Evolutionary conservation across 352 stramenopile species (phyloP), one percentile per base, ranked within the genome.

Genomic region (Aphanomyces cochlioides): DNA sequence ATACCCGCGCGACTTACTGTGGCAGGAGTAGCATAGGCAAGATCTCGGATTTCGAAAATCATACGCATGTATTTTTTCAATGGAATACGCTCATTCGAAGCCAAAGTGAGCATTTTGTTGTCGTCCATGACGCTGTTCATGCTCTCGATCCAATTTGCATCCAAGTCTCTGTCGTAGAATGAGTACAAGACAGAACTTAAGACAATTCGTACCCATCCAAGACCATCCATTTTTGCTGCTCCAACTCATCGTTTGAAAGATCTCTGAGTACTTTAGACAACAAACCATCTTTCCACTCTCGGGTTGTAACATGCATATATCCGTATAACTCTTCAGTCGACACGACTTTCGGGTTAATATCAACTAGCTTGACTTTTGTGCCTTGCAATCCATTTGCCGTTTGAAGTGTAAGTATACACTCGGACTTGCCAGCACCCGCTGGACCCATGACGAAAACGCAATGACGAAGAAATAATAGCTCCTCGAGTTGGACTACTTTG

Each of bases 251-350:
- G 54, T 88, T 88, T 3, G 88, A 88, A 2, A 98, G 65, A 61
- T 98, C 90, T 4, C 96, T 81, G 93, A 98, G 97, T 37, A 98
- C 74, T 74, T 97, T 97, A 0, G 90, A 96, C 7, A 98, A 73
- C 5, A 98, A 64, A 4, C 96, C 96, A 77, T 98, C 96, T 72
- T 97, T 97, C 96, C 96, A 98, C 60, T 98, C 96, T 19, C 91
- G 79, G 21, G 94, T 98, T 8, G 88, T 89, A 10, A 98, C 89
- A 12, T 90, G 84, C 81, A 98, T 98, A 75, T 91, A 98, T 1
- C 96, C 96, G 67, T 98, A 98, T n/a, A 98, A 74, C 73, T 98
- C 94, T 72, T 98, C 90, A 1, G 91, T 97, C n/a, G 92, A 97
- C 15, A 98, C 91, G 0, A 96, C 90, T 75, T 98, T 98, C 8